A percentile compares a stretch with the other conserved stretches of the same genome.
Evolutionary conservation across 352 stramenopile genomes (phyloP).

Genomic region (Phytophthora pistaciae): DNA sequence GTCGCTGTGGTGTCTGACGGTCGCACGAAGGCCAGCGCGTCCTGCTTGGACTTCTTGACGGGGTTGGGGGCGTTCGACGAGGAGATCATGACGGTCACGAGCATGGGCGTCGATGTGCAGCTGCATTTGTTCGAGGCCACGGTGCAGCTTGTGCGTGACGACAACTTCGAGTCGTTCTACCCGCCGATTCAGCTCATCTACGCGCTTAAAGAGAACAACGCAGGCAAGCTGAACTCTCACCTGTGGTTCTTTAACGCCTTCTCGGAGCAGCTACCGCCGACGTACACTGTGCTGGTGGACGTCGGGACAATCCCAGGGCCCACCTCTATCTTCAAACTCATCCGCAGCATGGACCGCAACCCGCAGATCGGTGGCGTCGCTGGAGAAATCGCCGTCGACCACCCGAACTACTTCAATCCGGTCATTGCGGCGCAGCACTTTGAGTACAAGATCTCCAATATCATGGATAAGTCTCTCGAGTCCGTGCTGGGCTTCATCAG

Average conservation of each 20-base stretch:
- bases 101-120: constrained; percentile 49
- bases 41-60: constrained; percentile 51
- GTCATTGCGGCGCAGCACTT: constrained; percentile 60
- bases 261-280: constrained; percentile 58
- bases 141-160: constrained; percentile 48
- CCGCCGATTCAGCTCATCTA: constrained; percentile 60
- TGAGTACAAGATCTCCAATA: constrained; percentile 67
- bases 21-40: constrained; percentile 47
- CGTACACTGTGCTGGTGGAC: constrained; percentile 62
- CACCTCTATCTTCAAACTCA: constrained; percentile 50
- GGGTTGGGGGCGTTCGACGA: constrained; percentile 55
- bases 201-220: constrained; percentile 62
- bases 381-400: constrained; percentile 51
- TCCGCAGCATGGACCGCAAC: constrained; percentile 62
- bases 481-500: constrained; percentile 63
- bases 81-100: constrained; percentile 64
- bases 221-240: constrained; percentile 62
- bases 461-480: constrained; percentile 67
- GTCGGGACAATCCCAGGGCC: constrained; percentile 52
- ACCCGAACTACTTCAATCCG: constrained; percentile 58
- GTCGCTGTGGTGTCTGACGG: constrained; percentile 56
- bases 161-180: constrained; percentile 56
- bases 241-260: constrained; percentile 73
- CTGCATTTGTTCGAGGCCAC: constrained; percentile 60
- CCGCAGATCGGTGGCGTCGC: constrained; percentile 59